Percentiles rank a stretch among this genome's conserved stretches.
These are phyloP conservation scores for Phytophthora parvispora DNA, from an alignment of 352 stramenopile genomes.

Conservation along the genomic window DNA sequence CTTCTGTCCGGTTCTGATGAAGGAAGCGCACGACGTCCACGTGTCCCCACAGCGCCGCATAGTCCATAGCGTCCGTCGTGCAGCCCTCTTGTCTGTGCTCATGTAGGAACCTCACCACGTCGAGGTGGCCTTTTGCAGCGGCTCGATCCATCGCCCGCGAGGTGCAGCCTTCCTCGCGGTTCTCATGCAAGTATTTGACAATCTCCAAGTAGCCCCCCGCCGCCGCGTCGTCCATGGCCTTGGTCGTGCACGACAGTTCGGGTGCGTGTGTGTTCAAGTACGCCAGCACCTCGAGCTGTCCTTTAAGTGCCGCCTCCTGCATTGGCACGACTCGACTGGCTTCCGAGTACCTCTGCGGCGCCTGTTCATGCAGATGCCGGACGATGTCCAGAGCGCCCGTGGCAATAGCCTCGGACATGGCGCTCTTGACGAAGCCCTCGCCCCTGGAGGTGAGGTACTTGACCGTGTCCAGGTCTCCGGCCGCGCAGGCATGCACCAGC, in stretches of 20 bases:
- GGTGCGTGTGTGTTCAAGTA: constrained; percentile 41
- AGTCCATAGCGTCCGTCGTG: constrained; percentile 69
- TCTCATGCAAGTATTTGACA: constrained; percentile 38
- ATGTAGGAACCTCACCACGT: constrained; percentile 41
- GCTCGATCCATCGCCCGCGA: constrained; percentile 37
- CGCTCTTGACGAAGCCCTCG: constrained; percentile 66
- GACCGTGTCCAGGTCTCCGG: constrained; percentile 61
- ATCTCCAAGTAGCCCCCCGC: constrained; percentile 31
- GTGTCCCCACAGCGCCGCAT: constrained; percentile 52
- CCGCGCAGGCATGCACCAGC: constrained; percentile 49
- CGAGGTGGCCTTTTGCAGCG: constrained; percentile 36
- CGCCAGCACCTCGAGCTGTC: constrained; percentile 40
- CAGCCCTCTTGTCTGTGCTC: constrained; percentile 44
- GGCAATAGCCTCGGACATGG: constrained; percentile 59
- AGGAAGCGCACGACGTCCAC: constrained; percentile 59
- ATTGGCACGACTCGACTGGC: constrained; percentile 59
- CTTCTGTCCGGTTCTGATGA: constrained; percentile 61
- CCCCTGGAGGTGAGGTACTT: constrained; percentile 50
- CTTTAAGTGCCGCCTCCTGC: constrained; percentile 40
- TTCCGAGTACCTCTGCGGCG: constrained; percentile 46
- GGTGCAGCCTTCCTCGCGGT: constrained; percentile 40
- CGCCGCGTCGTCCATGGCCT: constrained; percentile 44
- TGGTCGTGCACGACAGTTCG: constrained; percentile 32
- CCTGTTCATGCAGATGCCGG: constrained; percentile 56
- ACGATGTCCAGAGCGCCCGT: constrained; percentile 59